These are phyloP conservation scores for Abrus pulchellus DNA, from an alignment of 306 rosid species.

Conservation along the genomic window DNA sequence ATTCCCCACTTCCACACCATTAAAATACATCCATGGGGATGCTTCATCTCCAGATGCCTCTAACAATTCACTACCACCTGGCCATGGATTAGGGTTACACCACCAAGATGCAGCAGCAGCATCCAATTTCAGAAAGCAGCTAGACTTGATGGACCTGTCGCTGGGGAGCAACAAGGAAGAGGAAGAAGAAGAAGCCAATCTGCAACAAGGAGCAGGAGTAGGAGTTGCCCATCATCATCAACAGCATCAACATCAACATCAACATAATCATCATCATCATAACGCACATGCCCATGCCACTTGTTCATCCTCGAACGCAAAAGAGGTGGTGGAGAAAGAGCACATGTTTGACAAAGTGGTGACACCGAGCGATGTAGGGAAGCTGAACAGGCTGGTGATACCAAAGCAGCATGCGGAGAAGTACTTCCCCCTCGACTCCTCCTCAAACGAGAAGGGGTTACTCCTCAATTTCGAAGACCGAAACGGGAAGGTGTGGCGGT, in stretches of 20 bases:
- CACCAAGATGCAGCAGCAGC: conserved; percentile 45
- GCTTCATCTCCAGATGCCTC: conserved; percentile 13
- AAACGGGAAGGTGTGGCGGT: conserved; percentile 78
- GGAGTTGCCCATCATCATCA: not conserved
- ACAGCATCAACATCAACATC: no score
- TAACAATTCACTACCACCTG: conserved; percentile 8
- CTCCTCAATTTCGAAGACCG: conserved; percentile 77
- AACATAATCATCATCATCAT: not conserved
- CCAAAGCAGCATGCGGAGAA: conserved; percentile 87
- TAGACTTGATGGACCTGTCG: conserved; percentile 56
- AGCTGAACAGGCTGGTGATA: conserved; percentile 82
- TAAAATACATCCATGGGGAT: conserved; percentile 36
- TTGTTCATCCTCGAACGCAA: not conserved
- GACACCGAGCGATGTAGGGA: conserved; percentile 92
- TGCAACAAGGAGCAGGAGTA: not conserved
- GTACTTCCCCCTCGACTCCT: conserved; percentile 76
- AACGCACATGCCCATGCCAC: not conserved
- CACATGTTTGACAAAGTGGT: conserved; percentile 92
- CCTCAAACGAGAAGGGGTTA: conserved; percentile 81
- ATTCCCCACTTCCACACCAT: not conserved
- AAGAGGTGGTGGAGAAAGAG: conserved; percentile 58
- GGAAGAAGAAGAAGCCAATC: conserved; percentile 19
- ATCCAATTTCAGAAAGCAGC: conserved; percentile 43
- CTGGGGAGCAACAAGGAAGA: conserved; percentile 42
- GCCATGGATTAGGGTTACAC: conserved; percentile 56